Evolutionary conservation across 2,329 filamentous ascomycete species (phyloP).

Genomic region (Fusarium poae): DNA sequence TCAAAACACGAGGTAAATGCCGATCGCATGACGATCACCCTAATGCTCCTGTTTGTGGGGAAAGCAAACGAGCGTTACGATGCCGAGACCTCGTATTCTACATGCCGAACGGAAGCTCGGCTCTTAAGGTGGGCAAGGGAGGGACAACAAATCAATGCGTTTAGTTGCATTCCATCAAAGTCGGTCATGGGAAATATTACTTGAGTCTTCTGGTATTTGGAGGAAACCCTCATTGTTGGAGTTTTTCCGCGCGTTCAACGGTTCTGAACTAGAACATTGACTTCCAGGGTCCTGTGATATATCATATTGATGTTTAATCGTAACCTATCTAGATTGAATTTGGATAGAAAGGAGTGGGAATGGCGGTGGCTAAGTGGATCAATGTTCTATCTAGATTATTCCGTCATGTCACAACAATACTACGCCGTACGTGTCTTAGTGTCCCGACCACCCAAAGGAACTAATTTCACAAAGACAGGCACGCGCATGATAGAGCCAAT

Average conservation of each 20-base stretch:
- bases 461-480: background rate
- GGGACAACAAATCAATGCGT: background rate
- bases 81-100: conserved; percentile 33
- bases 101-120: conserved; percentile 25
- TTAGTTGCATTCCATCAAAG: background rate
- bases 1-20: conserved; percentile 1
- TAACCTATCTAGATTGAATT: background rate
- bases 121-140: background rate
- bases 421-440: background rate
- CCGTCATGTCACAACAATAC: background rate
- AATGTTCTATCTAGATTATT: conserved; percentile 2
- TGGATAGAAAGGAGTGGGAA: background rate
- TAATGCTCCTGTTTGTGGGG: conserved; percentile 16
- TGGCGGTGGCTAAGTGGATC: conserved; percentile 1
- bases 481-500: background rate
- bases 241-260: background rate
- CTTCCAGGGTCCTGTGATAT: background rate
- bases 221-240: background rate
- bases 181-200: background rate
- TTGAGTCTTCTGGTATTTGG: background rate
- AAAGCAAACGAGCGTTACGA: conserved; percentile 24
- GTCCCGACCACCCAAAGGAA: background rate
- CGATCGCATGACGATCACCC: conserved; percentile 18
- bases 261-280: background rate
- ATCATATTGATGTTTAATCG: conserved; percentile 9